Base-by-base conservation (phyloP, 495 filamentous ascomycete genomes). In the Niebla homalea region DNA sequence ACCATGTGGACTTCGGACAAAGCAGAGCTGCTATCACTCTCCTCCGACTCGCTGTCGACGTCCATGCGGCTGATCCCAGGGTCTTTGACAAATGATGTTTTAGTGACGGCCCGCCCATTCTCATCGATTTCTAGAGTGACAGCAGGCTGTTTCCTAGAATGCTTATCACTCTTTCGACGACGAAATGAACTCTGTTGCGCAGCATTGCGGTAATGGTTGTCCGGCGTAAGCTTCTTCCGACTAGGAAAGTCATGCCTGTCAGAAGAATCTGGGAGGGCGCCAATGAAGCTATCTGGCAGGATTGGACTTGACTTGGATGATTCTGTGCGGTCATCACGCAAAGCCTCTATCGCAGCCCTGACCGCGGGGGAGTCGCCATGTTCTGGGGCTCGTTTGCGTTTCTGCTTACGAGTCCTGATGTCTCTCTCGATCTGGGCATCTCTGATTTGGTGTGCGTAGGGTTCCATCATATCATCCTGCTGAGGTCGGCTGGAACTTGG, bases 81-180 rank as follows among this genome's bases (percentile, higher is more conserved):
- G 16, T 43, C 22, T 18, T 5, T 66, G 11, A 83, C 64, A 3
- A 81, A 56, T 29, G 79, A 77, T 51, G 81, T 84, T 60, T 87
- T 81, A 6, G 83, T 77, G 50, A 78, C 79, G 19, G 85, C 85
- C 41, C 81, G 69, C 5, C 85, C 84, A 57, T 79, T 79, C 35
- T 75, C 70, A 58, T 85, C 84, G 55, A 89, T 85, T 11, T 71
- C 80, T 48, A 89, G 78, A 32, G 77, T 79, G 4, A 87, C 77
- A 50, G 73, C 69, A 3, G 76, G 73, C 37, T 75, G 70, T 46
- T 71, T 67, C 36, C 66, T 56, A 22, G 73, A 16, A 8, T 12
- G 25, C 37, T 47, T 50, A 46, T n/a, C 36, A 32, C 5, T 42
- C 32, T 8, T 40, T 25, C 36, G 15, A 25, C 40, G 26, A 36